Conservation (phyloP, 2,329 filamentous ascomycete species). For the Amesomyces nigricolor region DNA sequence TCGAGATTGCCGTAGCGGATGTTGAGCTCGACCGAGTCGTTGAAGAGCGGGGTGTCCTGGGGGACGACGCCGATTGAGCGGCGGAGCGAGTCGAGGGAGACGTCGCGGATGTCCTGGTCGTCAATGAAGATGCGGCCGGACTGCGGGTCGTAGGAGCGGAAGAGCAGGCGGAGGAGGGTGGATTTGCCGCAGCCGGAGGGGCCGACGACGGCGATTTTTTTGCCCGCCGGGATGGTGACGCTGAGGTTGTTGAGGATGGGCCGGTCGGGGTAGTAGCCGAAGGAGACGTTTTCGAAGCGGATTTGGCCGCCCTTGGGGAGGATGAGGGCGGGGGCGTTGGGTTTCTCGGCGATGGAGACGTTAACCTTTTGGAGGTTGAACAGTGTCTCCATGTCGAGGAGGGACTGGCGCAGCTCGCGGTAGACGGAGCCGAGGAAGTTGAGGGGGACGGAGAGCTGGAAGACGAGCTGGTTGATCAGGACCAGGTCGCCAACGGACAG, state of each 20-base stretch:
- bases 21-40: conserved; percentile 92
- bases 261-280: conserved; percentile 82
- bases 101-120: conserved; percentile 81
- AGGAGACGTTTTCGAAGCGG: conserved; percentile 88
- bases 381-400: conserved; percentile 97
- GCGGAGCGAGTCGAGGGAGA: conserved; percentile 76
- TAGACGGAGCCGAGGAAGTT: conserved; percentile 99
- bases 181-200: conserved; percentile 96
- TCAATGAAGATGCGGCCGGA: conserved; percentile 83
- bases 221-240: conserved; percentile 87
- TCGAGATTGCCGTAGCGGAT: conserved; percentile 85
- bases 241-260: conserved; percentile 81
- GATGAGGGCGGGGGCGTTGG: conserved; percentile 65
- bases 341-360: conserved; percentile 72
- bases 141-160: conserved; percentile 90
- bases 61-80: conserved; percentile 89
- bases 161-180: conserved; percentile 82
- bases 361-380: conserved; percentile 98
- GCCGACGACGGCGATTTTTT: conserved; percentile 93
- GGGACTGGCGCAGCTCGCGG: conserved; percentile 85
- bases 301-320: conserved; percentile 81
- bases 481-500: conserved; percentile 94
- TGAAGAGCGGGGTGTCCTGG: conserved; percentile 95
- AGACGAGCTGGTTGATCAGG: conserved; percentile 98
- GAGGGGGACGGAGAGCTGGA: conserved; percentile 91